phyloP scores from a whole-genome alignment of 2,329 filamentous ascomycete genomes.

The Scortechinia acanthostroma region DNA sequence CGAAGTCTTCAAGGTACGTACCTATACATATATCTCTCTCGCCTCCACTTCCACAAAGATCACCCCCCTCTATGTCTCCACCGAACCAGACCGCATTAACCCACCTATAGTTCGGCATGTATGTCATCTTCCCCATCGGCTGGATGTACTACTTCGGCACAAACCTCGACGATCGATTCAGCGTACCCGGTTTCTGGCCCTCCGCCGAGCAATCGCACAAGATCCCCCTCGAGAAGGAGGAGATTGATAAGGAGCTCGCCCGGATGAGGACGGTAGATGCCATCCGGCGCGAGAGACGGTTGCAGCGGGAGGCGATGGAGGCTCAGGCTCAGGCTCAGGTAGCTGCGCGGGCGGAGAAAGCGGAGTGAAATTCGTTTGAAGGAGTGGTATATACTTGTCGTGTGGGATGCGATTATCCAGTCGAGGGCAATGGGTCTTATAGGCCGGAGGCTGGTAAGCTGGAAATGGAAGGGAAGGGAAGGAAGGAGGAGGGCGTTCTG shows the following conservation, averaged over 20 bases:
- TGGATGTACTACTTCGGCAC: constrained; percentile 99
- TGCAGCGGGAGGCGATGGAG: background rate
- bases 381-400: too few relatives aligned
- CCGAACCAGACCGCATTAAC: too few relatives aligned
- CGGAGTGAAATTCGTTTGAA: too few relatives aligned
- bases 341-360: background rate
- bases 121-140: constrained; percentile 96
- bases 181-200: constrained; percentile 89
- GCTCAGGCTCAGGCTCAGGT: background rate
- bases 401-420: background rate
- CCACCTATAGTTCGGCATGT: constrained; percentile 79
- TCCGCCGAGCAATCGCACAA: constrained; percentile 70
- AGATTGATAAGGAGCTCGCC: constrained; percentile 76
- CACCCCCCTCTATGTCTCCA: too few relatives aligned
- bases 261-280: constrained; percentile 43
- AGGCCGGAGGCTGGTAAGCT: too few relatives aligned
- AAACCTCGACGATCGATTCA: constrained; percentile 88
- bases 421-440: too few relatives aligned
- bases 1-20: constrained; percentile 2
- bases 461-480: too few relatives aligned
- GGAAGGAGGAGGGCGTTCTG: too few relatives aligned
- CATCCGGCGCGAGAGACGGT: background rate
- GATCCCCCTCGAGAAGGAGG: constrained; percentile 70
- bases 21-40: too few relatives aligned
- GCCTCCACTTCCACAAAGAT: too few relatives aligned